Conservation (phyloP, 2,329 filamentous ascomycete genomes). For the Ophiostoma ulmi region DNA sequence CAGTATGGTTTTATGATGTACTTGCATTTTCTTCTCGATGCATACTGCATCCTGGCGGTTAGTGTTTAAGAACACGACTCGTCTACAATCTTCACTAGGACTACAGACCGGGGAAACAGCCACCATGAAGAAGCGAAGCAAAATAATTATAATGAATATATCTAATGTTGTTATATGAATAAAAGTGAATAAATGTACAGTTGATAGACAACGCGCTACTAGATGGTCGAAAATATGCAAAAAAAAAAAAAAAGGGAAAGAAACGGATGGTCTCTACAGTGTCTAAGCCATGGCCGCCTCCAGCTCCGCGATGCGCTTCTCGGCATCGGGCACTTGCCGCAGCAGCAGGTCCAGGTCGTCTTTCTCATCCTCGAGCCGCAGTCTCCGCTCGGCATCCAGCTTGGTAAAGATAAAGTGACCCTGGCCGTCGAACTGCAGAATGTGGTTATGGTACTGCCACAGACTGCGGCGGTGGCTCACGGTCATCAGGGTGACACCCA, state of each 20-base stretch:
- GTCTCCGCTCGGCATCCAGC: constrained; percentile 77
- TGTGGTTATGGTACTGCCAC: constrained; percentile 94
- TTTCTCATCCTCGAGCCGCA: constrained; percentile 90
- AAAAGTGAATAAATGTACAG: neutral
- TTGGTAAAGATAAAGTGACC: constrained; percentile 85
- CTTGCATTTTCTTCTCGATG: too few species aligned
- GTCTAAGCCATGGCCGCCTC: constrained; percentile 41
- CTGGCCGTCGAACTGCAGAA: constrained; percentile 94
- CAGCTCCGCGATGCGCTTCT: constrained; percentile 78
- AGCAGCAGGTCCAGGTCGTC: constrained; percentile 86
- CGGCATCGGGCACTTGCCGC: constrained; percentile 78
- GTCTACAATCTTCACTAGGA: neutral
- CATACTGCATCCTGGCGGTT: too few species aligned
- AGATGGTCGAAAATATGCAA: neutral
- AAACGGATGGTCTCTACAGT: neutral
- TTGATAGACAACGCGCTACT: neutral
- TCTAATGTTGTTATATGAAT: neutral
- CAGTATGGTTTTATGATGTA: too few species aligned
- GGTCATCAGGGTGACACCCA: constrained; percentile 95
- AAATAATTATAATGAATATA: neutral
- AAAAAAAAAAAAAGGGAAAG: neutral
- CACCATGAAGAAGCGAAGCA: neutral
- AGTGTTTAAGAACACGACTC: too few species aligned
- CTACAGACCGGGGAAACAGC: neutral
- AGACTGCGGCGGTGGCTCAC: constrained; percentile 85